Evolutionary conservation across 1,284 basidiomycete species (phyloP).

Genomic region (Pseudozyma sp.): DNA sequence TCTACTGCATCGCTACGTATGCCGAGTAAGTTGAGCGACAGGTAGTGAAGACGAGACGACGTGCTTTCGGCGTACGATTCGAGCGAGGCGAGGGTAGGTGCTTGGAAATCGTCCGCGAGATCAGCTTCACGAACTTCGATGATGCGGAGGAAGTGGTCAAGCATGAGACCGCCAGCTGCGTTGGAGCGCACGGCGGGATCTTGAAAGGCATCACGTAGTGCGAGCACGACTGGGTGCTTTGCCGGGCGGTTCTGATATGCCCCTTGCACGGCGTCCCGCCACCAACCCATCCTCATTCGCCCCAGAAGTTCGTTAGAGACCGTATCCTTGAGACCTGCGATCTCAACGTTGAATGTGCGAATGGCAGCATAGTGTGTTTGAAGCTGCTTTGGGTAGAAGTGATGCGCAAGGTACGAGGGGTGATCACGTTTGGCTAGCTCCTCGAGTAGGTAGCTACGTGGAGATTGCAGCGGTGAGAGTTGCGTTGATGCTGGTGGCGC

Average conservation of each 20-base stretch:
- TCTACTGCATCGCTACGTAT: slow-evolving; percentile 48
- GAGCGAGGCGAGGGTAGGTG: slow-evolving; percentile 59
- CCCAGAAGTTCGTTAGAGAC: slow-evolving; percentile 67
- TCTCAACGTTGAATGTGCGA: slow-evolving; percentile 64
- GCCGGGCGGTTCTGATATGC: slow-evolving; percentile 61
- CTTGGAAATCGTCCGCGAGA: slow-evolving; percentile 52
- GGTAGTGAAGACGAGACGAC: slow-evolving; percentile 60
- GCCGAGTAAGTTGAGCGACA: slow-evolving; percentile 60
- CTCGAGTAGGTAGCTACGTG: slow-evolving; percentile 29
- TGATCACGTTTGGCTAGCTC: slow-evolving; percentile 54
- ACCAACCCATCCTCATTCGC: slow-evolving; percentile 66
- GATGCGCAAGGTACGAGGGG: slow-evolving; percentile 60
- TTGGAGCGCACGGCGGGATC: slow-evolving; percentile 54
- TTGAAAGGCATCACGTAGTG: slow-evolving; percentile 59
- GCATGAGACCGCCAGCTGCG: slow-evolving; percentile 55
- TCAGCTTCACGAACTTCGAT: slow-evolving; percentile 65
- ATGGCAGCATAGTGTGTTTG: slow-evolving; percentile 65
- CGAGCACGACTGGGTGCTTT: slow-evolving; percentile 62
- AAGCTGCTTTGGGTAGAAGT: slow-evolving; percentile 58
- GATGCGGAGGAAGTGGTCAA: slow-evolving; percentile 66
- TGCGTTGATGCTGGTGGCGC: slow-evolving; percentile 36
- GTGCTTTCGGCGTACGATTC: slow-evolving; percentile 64
- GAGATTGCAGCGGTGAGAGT: slow-evolving; percentile 44
- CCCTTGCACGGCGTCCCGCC: slow-evolving; percentile 63
- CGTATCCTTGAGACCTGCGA: slow-evolving; percentile 60